Base-by-base conservation (phyloP, 2,329 filamentous ascomycete genomes). In the Albophoma yamanashiensis region DNA sequence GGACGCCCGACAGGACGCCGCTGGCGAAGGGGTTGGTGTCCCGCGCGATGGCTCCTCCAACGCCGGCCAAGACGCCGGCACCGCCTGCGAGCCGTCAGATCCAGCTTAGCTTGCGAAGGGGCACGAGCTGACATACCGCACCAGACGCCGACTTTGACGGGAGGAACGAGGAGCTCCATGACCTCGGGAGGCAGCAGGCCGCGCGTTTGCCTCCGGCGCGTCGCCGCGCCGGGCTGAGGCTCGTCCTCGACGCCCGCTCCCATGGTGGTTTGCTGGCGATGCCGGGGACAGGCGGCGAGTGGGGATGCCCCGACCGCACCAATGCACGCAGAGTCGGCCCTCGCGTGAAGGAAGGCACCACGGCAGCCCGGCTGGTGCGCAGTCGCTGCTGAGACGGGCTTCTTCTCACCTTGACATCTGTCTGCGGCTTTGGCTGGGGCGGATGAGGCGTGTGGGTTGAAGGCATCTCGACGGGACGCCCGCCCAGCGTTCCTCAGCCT, bases 1-100 rank as follows among this genome's bases (percentile, higher is more conserved):
- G 91, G 47, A 90, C 78, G 22, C 90, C 89, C 27, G 88, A 86
- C 43, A 87, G 81, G 15, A 88, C 66, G 0, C 90, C 87, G 74
- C 91, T 93, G 8, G 93, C 74, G 2, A 85, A 80, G 4, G 89
- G 87, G 17, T 82, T 83, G 27, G 78, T 80, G 22, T 88, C 87
- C 61, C 85, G 82, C 56, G 92, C 73, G 55, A 95, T 87, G 36
- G 91, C 92, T 42, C 82, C 81, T 57, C 87, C 82, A 58, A 88
- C 86, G 42, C 88, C 89, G 58, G 84, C 78, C 38, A 89, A 70
- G 34, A 87, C 71, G 39, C 89, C 89, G 55, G 80, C 76, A 31
- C 77, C 74, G 53, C 86, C 87, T 87, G 39, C 50, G 64, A 59
- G 63, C 66, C 64, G 62, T 70, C 39, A 69, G 64, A 57, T 57